Evolutionary conservation across 108 stramenopile genomes (phyloP), one percentile per base, ranked within the genome.

Genomic region (Fragilariopsis cylindrus): DNA sequence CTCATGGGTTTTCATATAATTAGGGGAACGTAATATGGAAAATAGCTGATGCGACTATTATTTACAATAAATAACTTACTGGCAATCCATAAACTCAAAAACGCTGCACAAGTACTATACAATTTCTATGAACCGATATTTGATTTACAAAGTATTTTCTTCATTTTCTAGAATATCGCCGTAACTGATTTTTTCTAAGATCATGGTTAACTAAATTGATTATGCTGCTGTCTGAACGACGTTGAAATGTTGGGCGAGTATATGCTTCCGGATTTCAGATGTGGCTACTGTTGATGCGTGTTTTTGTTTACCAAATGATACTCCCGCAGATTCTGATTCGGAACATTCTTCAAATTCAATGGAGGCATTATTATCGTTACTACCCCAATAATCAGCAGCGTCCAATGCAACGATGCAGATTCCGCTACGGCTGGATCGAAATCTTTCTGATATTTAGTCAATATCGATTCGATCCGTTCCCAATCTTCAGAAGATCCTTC

Each of bases 381-480:
- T 87, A n/a, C 90, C 91, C 89, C 89, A 98, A 74, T 99, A 99
- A 77, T 98, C 97, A 39, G 94, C 96, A 40, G 96, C 96, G 85
- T 99, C 97, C 76, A 99, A 84, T 4, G 98, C 98, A 0, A 98
- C 97, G 67, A 96, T 73, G 70, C 96, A 97, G 67, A 73, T 86
- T 99, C 97, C 49, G 90, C 81, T 44, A 96, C 91, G 21, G 94
- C 88, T 42, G 60, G 82, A 70, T 85, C 82, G 13, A 85, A 65
- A 81, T 98, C 97, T 3, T 94, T 72, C 50, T 81, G 57, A 79
- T 93, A 98, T 60, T 81, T 57, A n/a, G 71, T 60, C 42, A 98
- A 70, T 18, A 96, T 86, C 0, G 54, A 58, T 73, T 96, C 91
- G 48, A 88, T 88, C 13, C 90, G 87, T 55, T 88, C 84, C 96